Percentiles rank a stretch among this genome's conserved stretches.
Evolutionary conservation across 2,329 filamentous ascomycete species (phyloP).

Genomic region (Seiridium cupressi): DNA sequence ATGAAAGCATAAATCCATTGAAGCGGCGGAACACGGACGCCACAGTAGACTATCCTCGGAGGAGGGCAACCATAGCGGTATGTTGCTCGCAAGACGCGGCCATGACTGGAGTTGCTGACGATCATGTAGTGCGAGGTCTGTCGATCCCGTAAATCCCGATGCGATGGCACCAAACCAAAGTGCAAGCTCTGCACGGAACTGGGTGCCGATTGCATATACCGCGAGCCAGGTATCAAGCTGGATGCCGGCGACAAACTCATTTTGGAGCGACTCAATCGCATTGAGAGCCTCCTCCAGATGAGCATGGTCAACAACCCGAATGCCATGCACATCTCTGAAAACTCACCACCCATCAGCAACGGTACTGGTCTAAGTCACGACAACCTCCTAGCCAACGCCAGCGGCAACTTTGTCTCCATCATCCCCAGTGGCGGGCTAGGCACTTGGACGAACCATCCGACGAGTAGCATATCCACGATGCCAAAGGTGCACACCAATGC

Average conservation of each 20-base stretch:
- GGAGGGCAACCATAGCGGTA: slow-evolving; percentile 66
- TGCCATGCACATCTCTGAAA: slow-evolving; percentile 55
- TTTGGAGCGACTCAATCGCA: slow-evolving; percentile 72
- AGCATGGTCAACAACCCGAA: slow-evolving; percentile 54
- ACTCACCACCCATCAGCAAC: slow-evolving; percentile 65
- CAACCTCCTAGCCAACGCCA: slow-evolving; percentile 46
- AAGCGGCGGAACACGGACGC: slow-evolving; percentile 63
- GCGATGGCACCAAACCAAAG: slow-evolving; percentile 77
- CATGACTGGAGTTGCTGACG: slow-evolving; percentile 12
- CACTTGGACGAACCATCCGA: slow-evolving; percentile 61
- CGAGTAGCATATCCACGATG: slow-evolving; percentile 75
- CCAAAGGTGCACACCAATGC: slow-evolving; percentile 82
- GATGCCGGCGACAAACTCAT: slow-evolving; percentile 86
- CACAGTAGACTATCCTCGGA: slow-evolving; percentile 61
- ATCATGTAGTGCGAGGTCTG: slow-evolving; percentile 68
- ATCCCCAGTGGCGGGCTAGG: slow-evolving; percentile 66
- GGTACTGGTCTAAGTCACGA: slow-evolving; percentile 61
- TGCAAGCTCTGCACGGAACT: slow-evolving; percentile 82
- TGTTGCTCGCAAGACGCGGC: slow-evolving; percentile 25
- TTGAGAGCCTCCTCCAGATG: slow-evolving; percentile 76
- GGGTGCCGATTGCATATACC: slow-evolving; percentile 79
- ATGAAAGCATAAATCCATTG: slow-evolving; percentile 49
- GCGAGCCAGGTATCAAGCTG: slow-evolving; percentile 82
- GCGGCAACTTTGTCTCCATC: slow-evolving; percentile 48
- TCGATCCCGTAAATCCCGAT: slow-evolving; percentile 75